Evolutionary conservation across 2,329 filamentous ascomycete genomes (phyloP).

Genomic region (Pseudocercospora eumusae): DNA sequence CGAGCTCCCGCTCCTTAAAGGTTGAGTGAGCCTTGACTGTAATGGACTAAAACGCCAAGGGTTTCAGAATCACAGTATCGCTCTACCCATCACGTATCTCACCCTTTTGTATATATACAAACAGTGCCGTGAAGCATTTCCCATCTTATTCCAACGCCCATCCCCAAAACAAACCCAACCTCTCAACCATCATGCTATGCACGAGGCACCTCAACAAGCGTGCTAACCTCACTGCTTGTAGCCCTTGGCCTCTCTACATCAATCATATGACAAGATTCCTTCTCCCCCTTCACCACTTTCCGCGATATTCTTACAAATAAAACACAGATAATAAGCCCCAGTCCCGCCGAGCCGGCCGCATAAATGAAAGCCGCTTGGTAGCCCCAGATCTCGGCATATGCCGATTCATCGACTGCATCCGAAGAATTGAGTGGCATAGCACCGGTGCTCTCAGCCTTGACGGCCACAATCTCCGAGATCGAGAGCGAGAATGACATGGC

Average conservation of each 20-base stretch:
- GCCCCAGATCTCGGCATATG: slow-evolving; percentile 22
- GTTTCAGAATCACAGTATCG: not conserved
- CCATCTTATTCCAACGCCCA: not conserved
- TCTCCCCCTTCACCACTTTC: slow-evolving; percentile 25
- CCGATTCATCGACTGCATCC: slow-evolving; percentile 1
- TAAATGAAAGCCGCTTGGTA: slow-evolving; percentile 38
- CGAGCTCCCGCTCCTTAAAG: not conserved
- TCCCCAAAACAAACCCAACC: not conserved
- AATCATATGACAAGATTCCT: slow-evolving; percentile 4
- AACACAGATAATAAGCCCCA: slow-evolving; percentile 34
- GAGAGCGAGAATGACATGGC: slow-evolving; percentile 42
- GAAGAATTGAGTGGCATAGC: slow-evolving; percentile 8
- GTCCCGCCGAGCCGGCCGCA: slow-evolving; percentile 35
- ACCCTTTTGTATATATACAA: slow-evolving; percentile 11
- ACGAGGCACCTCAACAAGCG: slow-evolving; percentile 15
- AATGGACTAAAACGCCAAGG: not conserved
- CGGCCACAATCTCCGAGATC: slow-evolving; percentile 38
- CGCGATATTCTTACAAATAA: slow-evolving; percentile 37
- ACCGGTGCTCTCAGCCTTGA: slow-evolving; percentile 24
- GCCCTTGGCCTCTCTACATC: slow-evolving; percentile 28
- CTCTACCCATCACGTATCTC: not conserved
- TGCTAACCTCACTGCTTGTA: slow-evolving; percentile 19
- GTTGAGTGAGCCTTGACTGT: slow-evolving; percentile 1
- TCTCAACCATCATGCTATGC: not conserved
- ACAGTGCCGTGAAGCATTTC: slow-evolving; percentile 9